phyloP scores from a whole-genome alignment of 768 basidiomycete species.

The Hemileccinum rubropunctum region DNA sequence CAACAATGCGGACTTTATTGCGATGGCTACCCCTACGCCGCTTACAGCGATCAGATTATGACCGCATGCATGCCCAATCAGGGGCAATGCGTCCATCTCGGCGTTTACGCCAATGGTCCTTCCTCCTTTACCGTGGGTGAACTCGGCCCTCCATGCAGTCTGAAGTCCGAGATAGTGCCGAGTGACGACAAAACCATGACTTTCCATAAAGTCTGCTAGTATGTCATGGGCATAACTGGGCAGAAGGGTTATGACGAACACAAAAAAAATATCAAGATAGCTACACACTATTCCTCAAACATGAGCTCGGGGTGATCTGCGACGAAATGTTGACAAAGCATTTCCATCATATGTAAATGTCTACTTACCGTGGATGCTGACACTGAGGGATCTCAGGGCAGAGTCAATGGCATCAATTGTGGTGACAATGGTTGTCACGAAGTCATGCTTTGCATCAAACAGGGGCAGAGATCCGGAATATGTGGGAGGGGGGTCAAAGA shows the following conservation, averaged over 20 bases:
- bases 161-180: constrained; percentile 64
- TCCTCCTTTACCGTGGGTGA: constrained; percentile 53
- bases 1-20: constrained; percentile 66
- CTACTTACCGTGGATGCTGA: constrained; percentile 66
- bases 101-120: constrained; percentile 75
- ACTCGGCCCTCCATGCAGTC: constrained; percentile 81
- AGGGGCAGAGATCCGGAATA: constrained; percentile 32
- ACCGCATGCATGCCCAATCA: constrained; percentile 66
- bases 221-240: constrained; percentile 69
- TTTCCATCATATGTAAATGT: neutral
- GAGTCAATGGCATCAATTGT: constrained; percentile 50
- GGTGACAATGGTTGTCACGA: constrained; percentile 52
- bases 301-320: constrained; percentile 65
- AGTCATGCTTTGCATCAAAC: constrained; percentile 29
- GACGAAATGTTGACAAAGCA: constrained; percentile 7
- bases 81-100: constrained; percentile 66
- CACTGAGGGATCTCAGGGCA: constrained; percentile 60
- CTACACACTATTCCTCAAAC: constrained; percentile 61
- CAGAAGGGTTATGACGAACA: constrained; percentile 6
- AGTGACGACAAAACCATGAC: constrained; percentile 69
- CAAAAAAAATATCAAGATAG: neutral
- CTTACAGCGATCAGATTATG: constrained; percentile 82
- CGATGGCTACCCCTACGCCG: constrained; percentile 72
- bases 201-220: constrained; percentile 63
- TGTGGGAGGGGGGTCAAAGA: constrained; percentile 39